These are phyloP conservation scores for Anthoceros angustus DNA, from an alignment of 225 moss, liverwort and hornwort genomes.

Conservation along the genomic window DNA sequence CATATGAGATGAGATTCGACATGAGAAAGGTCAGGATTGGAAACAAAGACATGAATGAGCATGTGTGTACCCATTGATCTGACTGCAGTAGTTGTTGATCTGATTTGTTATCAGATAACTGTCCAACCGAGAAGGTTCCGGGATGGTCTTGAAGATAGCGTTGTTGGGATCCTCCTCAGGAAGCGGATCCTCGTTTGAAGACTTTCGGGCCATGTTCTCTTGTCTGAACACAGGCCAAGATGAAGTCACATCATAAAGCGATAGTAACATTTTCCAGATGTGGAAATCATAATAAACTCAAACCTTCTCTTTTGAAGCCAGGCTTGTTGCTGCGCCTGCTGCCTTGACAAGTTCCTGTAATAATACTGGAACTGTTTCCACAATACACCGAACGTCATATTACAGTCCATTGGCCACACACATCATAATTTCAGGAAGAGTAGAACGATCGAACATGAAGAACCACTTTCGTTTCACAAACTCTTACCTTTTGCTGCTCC, in stretches of 20 bases:
- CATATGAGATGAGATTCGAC: no score
- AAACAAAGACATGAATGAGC: no score
- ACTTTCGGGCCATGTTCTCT: conserved; percentile 79
- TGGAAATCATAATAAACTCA: no score
- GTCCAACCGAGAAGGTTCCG: conserved; percentile 87
- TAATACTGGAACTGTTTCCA: conserved; percentile 76
- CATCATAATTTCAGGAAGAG: not conserved
- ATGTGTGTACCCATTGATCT: conserved; percentile 84
- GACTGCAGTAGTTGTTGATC: conserved; percentile 86
- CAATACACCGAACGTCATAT: not conserved
- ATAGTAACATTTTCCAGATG: not conserved
- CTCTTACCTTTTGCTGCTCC: conserved; percentile 97
- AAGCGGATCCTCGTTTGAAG: conserved; percentile 73
- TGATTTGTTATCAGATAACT: conserved; percentile 96
- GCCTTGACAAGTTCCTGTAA: conserved; percentile 77
- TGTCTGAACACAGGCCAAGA: conserved; percentile 27
- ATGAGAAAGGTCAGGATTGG: no score
- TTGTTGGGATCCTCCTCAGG: conserved; percentile 91
- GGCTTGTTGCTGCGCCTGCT: conserved; percentile 88
- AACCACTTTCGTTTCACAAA: not conserved
- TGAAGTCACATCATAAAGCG: not conserved
- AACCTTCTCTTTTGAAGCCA: conserved; percentile 95
- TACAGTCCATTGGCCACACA: not conserved
- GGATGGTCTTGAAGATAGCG: conserved; percentile 63
- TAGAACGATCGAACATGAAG: not conserved